Evolutionary conservation across 1,284 basidiomycete species (phyloP).

Genomic region (Exobasidium cylindrosporum): DNA sequence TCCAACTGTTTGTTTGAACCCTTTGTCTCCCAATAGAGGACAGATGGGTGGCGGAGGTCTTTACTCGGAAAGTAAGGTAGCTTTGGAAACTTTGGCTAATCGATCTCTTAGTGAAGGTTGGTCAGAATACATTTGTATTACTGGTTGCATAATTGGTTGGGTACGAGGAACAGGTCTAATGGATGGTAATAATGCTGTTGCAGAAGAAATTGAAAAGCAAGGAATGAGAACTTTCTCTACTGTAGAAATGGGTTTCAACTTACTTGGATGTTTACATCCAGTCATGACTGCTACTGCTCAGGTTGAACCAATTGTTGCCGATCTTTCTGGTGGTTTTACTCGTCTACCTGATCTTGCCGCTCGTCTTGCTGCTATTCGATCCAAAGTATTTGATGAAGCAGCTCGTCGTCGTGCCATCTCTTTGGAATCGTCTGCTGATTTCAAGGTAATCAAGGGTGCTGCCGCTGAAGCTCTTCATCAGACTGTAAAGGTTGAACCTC

Average conservation of each 20-base stretch:
- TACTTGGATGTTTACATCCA: constrained; percentile 94
- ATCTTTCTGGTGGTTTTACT: constrained; percentile 75
- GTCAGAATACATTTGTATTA: constrained; percentile 97
- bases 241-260: constrained; percentile 99
- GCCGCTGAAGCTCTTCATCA: constrained; percentile 91
- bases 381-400: constrained; percentile 71
- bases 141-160: constrained; percentile 94
- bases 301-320: constrained; percentile 93
- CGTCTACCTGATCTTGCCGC: constrained; percentile 46
- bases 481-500: constrained; percentile 86
- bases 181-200: constrained; percentile 90
- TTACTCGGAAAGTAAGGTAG: constrained; percentile 98
- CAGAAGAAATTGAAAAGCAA: constrained; percentile 86
- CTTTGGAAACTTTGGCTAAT: constrained; percentile 94
- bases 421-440: constrained; percentile 90
- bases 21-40: constrained; percentile 95
- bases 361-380: constrained; percentile 64
- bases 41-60: constrained; percentile 96
- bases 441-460: constrained; percentile 82
- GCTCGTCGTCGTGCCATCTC: constrained; percentile 88
- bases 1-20: constrained; percentile 94
- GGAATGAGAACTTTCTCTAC: constrained; percentile 97
- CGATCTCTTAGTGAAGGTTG: constrained; percentile 91
- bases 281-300: constrained; percentile 99
- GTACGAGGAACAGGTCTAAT: constrained; percentile 87